Base-by-base conservation (phyloP, 495 filamentous ascomycete species). In the Xylaria nigripes region DNA sequence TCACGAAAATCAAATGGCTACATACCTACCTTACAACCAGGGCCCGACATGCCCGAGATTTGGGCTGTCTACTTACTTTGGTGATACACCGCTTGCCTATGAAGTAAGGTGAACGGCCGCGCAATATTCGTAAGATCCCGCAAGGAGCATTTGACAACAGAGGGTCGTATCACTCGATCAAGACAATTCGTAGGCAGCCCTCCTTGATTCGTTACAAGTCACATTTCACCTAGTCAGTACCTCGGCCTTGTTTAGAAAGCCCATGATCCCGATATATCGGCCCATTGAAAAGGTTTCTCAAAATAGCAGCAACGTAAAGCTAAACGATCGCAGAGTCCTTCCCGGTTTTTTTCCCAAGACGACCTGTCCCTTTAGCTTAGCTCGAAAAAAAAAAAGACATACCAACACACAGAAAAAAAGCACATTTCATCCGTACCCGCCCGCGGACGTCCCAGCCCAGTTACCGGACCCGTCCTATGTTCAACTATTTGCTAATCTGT, bases 281-380 rank as follows among this genome's bases (percentile, higher is more conserved):
- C 32, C 32, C 32, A 15, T 36, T 30, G 10, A n/a, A n/a, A 8
- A 27, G 36, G 41, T 22, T 21, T 21, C 41, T 42, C 40, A 45
- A 24, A 45, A 25, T 23, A 30, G 19, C 3, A 40, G n/a, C 13
- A 22, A 25, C 12, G 21, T 16, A 21, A 34, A 24, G 24, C 16
- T 38, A 7, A 27, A 36, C 53, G 53, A 55, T 55, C 53, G 53
- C 53, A 55, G 38, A 55, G 46, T 55, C 38, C 24, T 55, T 49
- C 53, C 53, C 19, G 2, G n/a, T 36, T 2, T 12, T 36, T 43
- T 29, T 50, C 25, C n/a, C 30, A 54, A 32, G 10, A 8, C 32
- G 32, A 12, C 6, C 13, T 36, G 32, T 36, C 13, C 40, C 13
- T 41, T 8, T 21, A 29, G n/a, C 43, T 29, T 54, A 46, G 43